Conservation (phyloP, 768 basidiomycete genomes). For the Pseudohyphozyma bogoriensis region DNA sequence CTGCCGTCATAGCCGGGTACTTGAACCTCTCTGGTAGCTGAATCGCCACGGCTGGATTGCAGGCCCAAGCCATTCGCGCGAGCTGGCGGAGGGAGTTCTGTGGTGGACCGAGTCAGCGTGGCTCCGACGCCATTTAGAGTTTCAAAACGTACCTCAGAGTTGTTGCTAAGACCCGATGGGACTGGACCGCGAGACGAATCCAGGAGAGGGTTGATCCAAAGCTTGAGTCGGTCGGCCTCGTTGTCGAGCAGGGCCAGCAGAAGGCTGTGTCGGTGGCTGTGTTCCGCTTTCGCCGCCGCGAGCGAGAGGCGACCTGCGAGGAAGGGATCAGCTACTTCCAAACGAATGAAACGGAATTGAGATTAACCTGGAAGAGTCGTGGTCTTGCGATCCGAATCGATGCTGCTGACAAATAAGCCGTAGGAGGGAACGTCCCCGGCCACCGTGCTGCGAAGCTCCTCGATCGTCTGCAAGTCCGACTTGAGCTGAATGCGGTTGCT, state of each 20-base stretch:
- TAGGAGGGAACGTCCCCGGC: conserved; percentile 63
- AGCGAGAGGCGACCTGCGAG: conserved; percentile 30
- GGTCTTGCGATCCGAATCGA: conserved; percentile 45
- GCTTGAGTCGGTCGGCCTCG: conserved; percentile 71
- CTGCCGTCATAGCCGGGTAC: conserved; percentile 51
- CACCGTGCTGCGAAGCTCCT: conserved; percentile 69
- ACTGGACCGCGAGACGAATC: conserved; percentile 62
- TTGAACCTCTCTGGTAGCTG: conserved; percentile 85
- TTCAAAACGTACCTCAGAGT: conserved; percentile 17
- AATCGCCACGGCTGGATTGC: conserved; percentile 72
- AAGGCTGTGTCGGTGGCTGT: conserved; percentile 61
- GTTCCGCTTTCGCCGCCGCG: conserved; percentile 50
- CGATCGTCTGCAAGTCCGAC: conserved; percentile 74
- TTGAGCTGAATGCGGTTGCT: conserved; percentile 81
- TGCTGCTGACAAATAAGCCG: conserved; percentile 33
- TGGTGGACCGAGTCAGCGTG: background rate
- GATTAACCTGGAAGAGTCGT: conserved; percentile 33
- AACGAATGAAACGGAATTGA: background rate
- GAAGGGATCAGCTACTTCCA: background rate
- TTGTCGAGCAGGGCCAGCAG: conserved; percentile 79
- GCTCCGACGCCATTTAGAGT: background rate
- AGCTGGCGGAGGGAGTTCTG: conserved; percentile 59
- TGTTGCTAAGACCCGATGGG: conserved; percentile 17
- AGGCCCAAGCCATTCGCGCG: conserved; percentile 65
- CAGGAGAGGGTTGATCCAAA: conserved; percentile 82